Base-by-base conservation (phyloP, 1,139 yeast genomes). In the Pichia sp. region DNA sequence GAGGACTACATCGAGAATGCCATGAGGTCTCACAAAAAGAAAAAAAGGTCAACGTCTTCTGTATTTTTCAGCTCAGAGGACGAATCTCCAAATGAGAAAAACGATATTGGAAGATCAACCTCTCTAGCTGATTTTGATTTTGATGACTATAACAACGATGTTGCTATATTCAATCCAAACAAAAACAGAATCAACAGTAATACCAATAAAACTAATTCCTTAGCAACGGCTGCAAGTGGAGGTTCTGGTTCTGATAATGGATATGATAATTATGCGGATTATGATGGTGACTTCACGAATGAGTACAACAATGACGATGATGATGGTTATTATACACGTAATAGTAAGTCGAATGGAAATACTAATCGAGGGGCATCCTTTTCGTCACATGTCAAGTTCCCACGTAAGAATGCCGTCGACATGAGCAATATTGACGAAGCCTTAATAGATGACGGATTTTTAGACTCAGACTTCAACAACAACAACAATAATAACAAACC, bases 1-100 rank as follows among this genome's bases (percentile, higher is more conserved):
- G 41, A 40, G n/a, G 45, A 51, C 10, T 48, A 51, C 37, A 34
- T 13, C 18, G 37, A 34, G 2, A 34, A 13, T 34, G 37, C 37
- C 7, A 9, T 34, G 8, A 13, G 18, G 10, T 19, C 41, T 10
- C 41, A 44, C 26, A 47, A 44, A 4, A 51, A 51, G 26, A 51
- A 30, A 22, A 19, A 19, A 0, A 34, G 40, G 10, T 36, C 47
- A 23, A 12, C 47, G 8, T 44, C 54, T 5, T 22, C 41, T 1
- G 13, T 42, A 13, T 18, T 22, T 18, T 21, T 49, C 5, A 46
- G 52, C 22, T 47, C 52, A 8, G 52, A 49, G 26, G 55, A 52
- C 12, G 55, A 47, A 16, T 36, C 25, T n/a, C 21, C 28, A 10
- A 19, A 22, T 10, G 18, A 28, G n/a, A 43, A 28, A n/a, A 18